These are phyloP conservation scores for Diaporthe humulicola DNA, from an alignment of 2,329 filamentous ascomycete species.

Conservation along the genomic window DNA sequence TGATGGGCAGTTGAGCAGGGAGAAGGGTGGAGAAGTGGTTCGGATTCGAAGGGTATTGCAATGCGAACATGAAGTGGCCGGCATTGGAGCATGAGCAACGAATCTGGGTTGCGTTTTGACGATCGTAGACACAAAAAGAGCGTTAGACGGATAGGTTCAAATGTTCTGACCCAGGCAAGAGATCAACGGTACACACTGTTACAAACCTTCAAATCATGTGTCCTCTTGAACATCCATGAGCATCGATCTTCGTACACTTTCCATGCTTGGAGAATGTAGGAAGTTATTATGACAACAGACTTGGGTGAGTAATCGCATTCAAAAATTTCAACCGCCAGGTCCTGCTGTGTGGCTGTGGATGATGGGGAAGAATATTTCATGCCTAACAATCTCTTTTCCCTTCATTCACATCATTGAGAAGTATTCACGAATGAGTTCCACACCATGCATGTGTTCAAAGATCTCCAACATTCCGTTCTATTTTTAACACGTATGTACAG, in stretches of 20 bases:
- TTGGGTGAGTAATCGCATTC: background rate
- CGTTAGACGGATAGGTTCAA: background rate
- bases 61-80: background rate
- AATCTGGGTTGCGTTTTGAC: background rate
- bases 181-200: background rate
- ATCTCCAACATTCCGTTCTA: background rate
- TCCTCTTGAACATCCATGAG: too few relatives aligned
- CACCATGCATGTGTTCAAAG: background rate
- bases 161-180: background rate
- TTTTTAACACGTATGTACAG: conserved; percentile 3
- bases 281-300: background rate
- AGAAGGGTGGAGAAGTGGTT: background rate
- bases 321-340: background rate
- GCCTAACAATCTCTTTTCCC: background rate
- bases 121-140: background rate
- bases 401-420: background rate
- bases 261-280: background rate
- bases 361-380: background rate
- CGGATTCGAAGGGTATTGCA: background rate
- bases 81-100: background rate
- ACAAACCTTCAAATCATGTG: too few relatives aligned
- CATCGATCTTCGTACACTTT: background rate
- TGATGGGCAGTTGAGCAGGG: too few relatives aligned
- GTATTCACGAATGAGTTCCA: too few relatives aligned
- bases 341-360: too few relatives aligned